Base-by-base conservation (phyloP, 2,329 filamentous ascomycete genomes). In the Fusarium tupiense region DNA sequence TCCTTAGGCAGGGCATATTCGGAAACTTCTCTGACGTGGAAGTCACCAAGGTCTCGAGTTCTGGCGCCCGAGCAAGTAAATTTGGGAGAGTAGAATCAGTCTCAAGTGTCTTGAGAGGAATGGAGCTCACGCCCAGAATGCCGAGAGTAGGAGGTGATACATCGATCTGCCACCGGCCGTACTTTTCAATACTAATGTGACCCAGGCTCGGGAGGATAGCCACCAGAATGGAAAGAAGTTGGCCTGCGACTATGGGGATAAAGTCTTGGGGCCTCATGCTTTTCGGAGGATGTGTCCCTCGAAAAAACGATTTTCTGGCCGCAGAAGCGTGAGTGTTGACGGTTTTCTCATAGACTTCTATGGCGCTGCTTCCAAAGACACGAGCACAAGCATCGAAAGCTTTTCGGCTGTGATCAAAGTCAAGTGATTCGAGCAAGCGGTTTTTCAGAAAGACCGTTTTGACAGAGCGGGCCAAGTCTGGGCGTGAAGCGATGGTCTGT, bases 401-500 rank as follows among this genome's bases (percentile, higher is more conserved):
- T 3, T 16, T 5, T 12, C 40, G 33, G 17, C 33, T 17, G 13
- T 19, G 11, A 26, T 29, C 5, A 19, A 61, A 71, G 24, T 54
- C 26, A 7, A 69, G 41, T 1, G 12, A 14, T 19, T 49, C 7
- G 5, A 31, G 1, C 35, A 63, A 35, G 17, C 31, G 26, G 1
- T 0, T 20, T 38, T 26, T 19, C 1, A 71, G 11, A 50, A 61
- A 44, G 20, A 33, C 35, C 5, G 40, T n/a, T 11, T 46, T 66
- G n/a, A 69, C 66, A 8, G 40, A 24, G 14, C 44, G 61, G 6
- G 50, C 69, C 9, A 71, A 24, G 22, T 66, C 61, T 3, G 56
- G 61, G 4, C 66, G 69, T 6, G 57, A 49, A 4, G 68, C 49
- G 13, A 71, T 11, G 13, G 64, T 64, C 13, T 13, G 16, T 2